Percentiles rank a stretch among this genome's conserved stretches.
These are phyloP conservation scores for Diplogelasinospora grovesii DNA, from an alignment of 495 filamentous ascomycete genomes.

Conservation along the genomic window DNA sequence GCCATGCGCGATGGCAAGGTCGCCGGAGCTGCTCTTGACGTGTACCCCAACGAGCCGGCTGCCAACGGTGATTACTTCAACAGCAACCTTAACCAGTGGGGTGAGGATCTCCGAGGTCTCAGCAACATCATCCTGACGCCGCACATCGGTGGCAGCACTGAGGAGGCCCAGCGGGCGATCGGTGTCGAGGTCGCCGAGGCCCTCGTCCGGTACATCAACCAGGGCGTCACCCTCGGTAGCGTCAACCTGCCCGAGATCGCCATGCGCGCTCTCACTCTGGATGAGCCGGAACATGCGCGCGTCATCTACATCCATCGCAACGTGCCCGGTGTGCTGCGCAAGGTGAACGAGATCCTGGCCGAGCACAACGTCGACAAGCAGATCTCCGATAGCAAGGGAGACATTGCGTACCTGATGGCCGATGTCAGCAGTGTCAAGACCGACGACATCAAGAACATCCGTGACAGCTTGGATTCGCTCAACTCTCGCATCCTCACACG, in stretches of 20 bases:
- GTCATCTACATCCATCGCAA: constrained; percentile 96
- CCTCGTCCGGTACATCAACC: constrained; percentile 87
- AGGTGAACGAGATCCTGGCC: constrained; percentile 86
- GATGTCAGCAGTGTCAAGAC: constrained; percentile 83
- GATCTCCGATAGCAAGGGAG: constrained; percentile 89
- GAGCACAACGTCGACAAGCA: constrained; percentile 99
- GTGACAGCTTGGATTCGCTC: constrained; percentile 71
- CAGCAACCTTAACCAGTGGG: constrained; percentile 76
- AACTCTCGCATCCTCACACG: constrained; percentile 81
- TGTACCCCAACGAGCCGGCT: constrained; percentile 89
- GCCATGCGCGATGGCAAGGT: constrained; percentile 83
- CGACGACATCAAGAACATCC: constrained; percentile 77
- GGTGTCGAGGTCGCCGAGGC: constrained; percentile 87
- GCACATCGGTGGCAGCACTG: constrained; percentile 95
- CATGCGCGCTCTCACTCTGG: constrained; percentile 77
- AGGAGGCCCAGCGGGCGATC: constrained; percentile 95
- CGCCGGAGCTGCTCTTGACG: constrained; percentile 91
- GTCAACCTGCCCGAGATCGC: constrained; percentile 95
- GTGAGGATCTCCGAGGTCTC: constrained; percentile 73
- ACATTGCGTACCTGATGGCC: constrained; percentile 95
- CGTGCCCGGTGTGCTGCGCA: constrained; percentile 85
- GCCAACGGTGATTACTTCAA: constrained; percentile 95
- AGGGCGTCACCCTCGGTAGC: constrained; percentile 79
- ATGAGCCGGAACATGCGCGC: constrained; percentile 81
- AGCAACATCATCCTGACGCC: constrained; percentile 94